Evolutionary conservation across 306 rosid genomes (phyloP).

Genomic region (Cucurbita argyrosperma): DNA sequence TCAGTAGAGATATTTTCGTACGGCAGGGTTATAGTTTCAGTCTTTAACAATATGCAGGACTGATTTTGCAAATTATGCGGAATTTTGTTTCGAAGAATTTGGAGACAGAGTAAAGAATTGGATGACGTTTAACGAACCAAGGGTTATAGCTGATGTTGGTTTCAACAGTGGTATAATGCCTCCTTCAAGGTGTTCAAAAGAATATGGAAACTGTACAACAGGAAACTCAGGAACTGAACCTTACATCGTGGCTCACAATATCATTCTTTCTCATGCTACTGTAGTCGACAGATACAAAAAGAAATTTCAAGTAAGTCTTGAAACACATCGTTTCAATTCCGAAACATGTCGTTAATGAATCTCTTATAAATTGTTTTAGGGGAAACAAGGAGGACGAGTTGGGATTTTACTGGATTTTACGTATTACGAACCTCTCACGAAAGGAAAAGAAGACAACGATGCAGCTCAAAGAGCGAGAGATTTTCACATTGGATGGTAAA

Average conservation of each 20-base stretch:
- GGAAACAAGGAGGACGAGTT: conserved; percentile 55
- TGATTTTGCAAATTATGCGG: conserved; percentile 74
- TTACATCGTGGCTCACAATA: conserved; percentile 61
- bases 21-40: background rate
- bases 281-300: conserved; percentile 61
- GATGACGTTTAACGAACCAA: conserved; percentile 88
- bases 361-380: conserved; percentile 13
- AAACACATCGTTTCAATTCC: too few relatives aligned
- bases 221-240: conserved; percentile 86
- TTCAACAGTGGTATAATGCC: conserved; percentile 67
- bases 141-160: conserved; percentile 86
- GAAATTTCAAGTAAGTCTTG: conserved; percentile 39
- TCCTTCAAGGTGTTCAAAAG: conserved; percentile 81
- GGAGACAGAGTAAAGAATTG: conserved; percentile 92
- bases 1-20: too few relatives aligned
- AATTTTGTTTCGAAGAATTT: conserved; percentile 70
- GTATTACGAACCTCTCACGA: conserved; percentile 79
- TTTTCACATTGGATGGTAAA: conserved; percentile 78
- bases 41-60: conserved; percentile 17
- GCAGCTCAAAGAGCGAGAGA: conserved; percentile 97
- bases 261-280: conserved; percentile 73
- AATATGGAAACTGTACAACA: conserved; percentile 58
- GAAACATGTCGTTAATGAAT: too few relatives aligned
- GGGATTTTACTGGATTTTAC: conserved; percentile 75
- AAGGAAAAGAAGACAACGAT: conserved; percentile 56